A percentile compares a stretch with the other conserved stretches of the same genome.
Conservation (phyloP, 345 rosid genomes). For the Hibiscus mutabilis region DNA sequence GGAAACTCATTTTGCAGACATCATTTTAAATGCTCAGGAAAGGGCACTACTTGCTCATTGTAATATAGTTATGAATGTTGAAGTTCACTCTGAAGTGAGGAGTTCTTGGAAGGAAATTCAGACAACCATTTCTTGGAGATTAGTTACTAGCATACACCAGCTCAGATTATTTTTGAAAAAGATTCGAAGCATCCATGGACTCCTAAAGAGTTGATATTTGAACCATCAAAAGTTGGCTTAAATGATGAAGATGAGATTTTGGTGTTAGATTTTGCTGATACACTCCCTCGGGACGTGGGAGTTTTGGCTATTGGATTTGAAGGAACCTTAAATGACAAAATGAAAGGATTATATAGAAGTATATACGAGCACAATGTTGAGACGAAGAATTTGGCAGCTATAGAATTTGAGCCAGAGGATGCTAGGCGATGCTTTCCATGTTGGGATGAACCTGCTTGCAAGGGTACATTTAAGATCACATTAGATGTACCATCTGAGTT, state of each 20-base stretch:
- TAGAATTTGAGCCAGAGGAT: constrained; percentile 96
- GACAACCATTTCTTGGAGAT: too few relatives aligned
- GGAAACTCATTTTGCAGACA: too few relatives aligned
- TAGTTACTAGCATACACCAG: too few relatives aligned
- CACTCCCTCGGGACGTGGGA: constrained; percentile 68
- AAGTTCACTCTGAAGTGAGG: too few relatives aligned
- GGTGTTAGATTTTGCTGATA: constrained; percentile 62
- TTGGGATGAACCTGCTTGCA: constrained; percentile 99
- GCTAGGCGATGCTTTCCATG: constrained; percentile 95
- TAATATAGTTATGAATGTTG: too few relatives aligned
- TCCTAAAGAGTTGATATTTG: constrained; percentile 45
- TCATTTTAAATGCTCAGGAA: too few relatives aligned
- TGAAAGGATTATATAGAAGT: constrained; percentile 88
- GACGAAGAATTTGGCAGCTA: constrained; percentile 96
- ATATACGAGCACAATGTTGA: constrained; percentile 70
- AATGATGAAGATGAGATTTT: constrained; percentile 68
- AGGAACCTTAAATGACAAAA: constrained; percentile 70
- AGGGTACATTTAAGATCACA: constrained; percentile 90
- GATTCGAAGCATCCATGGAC: too few relatives aligned
- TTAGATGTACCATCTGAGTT: constrained; percentile 75
- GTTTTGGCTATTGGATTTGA: constrained; percentile 49
- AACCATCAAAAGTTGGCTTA: constrained; percentile 44
- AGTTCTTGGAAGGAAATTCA: too few relatives aligned
- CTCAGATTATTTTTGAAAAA: too few relatives aligned
- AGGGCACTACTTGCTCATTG: too few relatives aligned